Percentiles rank a stretch among this genome's conserved stretches.
Evolutionary conservation across 768 basidiomycete species (phyloP).

Genomic region (Mycena amicta): DNA sequence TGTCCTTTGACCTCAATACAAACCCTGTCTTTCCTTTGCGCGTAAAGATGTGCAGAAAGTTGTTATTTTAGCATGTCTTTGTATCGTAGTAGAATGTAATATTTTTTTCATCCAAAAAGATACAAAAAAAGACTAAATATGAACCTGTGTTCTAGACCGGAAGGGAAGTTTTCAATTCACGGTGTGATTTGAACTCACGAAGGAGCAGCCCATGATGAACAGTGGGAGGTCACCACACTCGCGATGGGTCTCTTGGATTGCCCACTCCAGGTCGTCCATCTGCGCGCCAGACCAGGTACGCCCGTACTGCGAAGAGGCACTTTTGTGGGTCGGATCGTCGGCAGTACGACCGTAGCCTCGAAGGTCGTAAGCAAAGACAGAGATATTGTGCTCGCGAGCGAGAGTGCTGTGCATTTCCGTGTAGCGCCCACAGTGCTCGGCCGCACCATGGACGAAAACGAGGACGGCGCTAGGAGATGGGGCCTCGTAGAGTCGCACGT

Average conservation of each 20-base stretch:
- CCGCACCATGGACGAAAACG: slow-evolving; percentile 56
- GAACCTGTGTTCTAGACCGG: too few species aligned
- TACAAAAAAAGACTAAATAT: too few species aligned
- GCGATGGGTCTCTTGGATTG: slow-evolving; percentile 35
- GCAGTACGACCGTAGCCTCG: slow-evolving; percentile 59
- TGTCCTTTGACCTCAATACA: too few species aligned
- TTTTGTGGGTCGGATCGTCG: slow-evolving; percentile 37
- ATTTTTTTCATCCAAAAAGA: too few species aligned
- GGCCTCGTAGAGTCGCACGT: slow-evolving; percentile 45
- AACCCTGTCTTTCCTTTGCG: too few species aligned
- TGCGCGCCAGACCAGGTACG: slow-evolving; percentile 47
- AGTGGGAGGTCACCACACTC: slow-evolving; percentile 35
- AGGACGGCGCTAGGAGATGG: slow-evolving; percentile 37
- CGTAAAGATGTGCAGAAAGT: too few species aligned
- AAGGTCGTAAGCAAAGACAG: slow-evolving; percentile 55
- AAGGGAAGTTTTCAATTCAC: too few species aligned
- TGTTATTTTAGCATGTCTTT: too few species aligned
- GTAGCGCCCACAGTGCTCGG: slow-evolving; percentile 52
- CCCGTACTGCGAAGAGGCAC: slow-evolving; percentile 38
- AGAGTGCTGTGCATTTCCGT: slow-evolving; percentile 43
- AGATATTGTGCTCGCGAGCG: slow-evolving; percentile 37
- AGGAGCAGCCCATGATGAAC: slow-evolving; percentile 54
- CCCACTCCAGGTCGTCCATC: slow-evolving; percentile 51
- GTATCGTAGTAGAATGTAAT: too few species aligned
- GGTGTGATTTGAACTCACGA: too few species aligned